phyloP scores from a whole-genome alignment of 345 rosid genomes.

The Streptanthus diversifolius region DNA sequence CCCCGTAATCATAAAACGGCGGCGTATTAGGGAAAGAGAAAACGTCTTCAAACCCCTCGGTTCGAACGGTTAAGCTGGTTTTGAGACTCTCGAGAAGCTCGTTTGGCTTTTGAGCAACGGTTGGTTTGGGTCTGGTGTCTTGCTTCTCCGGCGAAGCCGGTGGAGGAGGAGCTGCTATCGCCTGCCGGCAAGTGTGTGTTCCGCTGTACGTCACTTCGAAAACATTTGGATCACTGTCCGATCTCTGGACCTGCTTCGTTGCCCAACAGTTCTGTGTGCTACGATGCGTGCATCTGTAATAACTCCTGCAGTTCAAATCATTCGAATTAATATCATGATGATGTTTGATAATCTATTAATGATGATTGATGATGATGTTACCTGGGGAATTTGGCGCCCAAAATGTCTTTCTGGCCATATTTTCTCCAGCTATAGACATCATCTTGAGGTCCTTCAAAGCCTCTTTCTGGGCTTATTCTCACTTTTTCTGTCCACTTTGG shows the following conservation, averaged over 20 bases:
- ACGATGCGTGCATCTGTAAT: constrained; percentile 81
- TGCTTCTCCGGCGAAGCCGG: constrained; percentile 22
- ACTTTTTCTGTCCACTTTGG: constrained; percentile 72
- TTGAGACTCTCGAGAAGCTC: constrained; percentile 26
- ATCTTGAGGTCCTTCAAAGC: constrained; percentile 73
- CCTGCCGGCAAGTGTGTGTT: constrained; percentile 56
- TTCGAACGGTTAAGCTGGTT: constrained; percentile 27
- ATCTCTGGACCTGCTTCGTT: constrained; percentile 84
- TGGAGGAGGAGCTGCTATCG: constrained; percentile 40
- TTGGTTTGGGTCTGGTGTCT: background rate
- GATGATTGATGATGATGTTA: constrained; percentile 22
- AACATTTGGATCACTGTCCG: constrained; percentile 68
- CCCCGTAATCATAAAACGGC: constrained; percentile 15
- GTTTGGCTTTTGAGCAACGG: constrained; percentile 8
- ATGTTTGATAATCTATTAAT: background rate
- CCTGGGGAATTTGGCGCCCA: constrained; percentile 88
- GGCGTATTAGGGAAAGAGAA: constrained; percentile 35
- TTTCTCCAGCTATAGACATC: constrained; percentile 94
- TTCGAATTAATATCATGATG: background rate
- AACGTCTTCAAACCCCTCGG: constrained; percentile 28
- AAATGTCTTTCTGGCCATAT: constrained; percentile 90
- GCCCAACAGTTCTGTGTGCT: constrained; percentile 75
- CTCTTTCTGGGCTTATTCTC: constrained; percentile 56
- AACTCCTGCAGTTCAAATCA: constrained; percentile 20
- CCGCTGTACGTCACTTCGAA: constrained; percentile 80